Evolutionary conservation across 371 early-diverging fungal species (phyloP), one percentile per base, ranked within the genome.

Genomic region (Mucor ambiguus): DNA sequence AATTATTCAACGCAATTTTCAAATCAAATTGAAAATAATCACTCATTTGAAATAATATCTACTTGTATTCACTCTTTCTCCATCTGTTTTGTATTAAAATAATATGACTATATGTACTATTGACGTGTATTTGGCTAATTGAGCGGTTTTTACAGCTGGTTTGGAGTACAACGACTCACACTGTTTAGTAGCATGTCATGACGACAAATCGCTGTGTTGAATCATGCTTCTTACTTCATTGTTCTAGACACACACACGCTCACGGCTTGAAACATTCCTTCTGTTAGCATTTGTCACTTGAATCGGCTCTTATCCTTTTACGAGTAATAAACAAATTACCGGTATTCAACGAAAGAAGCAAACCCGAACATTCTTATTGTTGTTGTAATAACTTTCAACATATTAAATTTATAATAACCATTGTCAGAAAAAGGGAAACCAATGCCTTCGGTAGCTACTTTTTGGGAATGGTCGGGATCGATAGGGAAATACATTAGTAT

Each of bases 271-370:
- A 52, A 52, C 52, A 52, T 52, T 52, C 28, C 28, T 26, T 14
- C 28, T 24, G 14, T 28, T 52, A 52, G 52, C 28, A 52, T 4
- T 52, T 28, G 52, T 52, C 52, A 52, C 52, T 52, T 6, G 24
- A 52, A 32, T 56, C 56, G 56, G 56, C 56, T 56, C 56, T 56
- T 56, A 33, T 33, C 56, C 56, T 56, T 54, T 56, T 56, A 56
- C 56, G 33, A 56, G 20, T 18, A 33, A 14, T 52, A 52, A 52
- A 52, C 28, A 52, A 52, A 24, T 28, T 52, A 28, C 14, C 28
- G 52, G 52, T 28, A 26, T 16, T 14, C 16, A 28, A 28, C 28
- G 26, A 52, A 52, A 52, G 16, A 52, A 52, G 52, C 24, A 52
- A 28, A 52, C 3, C 52, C 52, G 52, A 52, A 14, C 6, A 26